Base-by-base conservation (phyloP, 495 filamentous ascomycete species). In the Glonium stellatum region DNA sequence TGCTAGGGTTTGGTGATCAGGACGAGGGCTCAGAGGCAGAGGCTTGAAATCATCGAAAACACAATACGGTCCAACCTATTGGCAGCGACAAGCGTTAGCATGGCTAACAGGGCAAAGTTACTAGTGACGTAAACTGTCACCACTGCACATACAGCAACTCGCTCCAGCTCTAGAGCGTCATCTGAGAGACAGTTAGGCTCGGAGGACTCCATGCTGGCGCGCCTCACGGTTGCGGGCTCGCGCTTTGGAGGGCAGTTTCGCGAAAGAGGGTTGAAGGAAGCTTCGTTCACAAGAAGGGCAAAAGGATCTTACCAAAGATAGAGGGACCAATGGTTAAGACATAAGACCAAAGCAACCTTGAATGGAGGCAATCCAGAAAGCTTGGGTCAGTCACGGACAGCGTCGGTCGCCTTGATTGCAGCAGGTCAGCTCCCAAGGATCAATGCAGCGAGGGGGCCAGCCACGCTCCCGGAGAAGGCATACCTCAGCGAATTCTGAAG, bases 21-120 rank as follows among this genome's bases (percentile, higher is more conserved):
- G 4, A 35, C 15, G 27, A 4, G 59, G 51, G 59, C 42, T 66
- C 49, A 52, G 8, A 39, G 34, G 46, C 12, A 58, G 42, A 9
- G 58, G 65, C 39, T 49, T 55, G 62, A 65, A 67, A 39, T 31
- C 56, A 59, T 69, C 67, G 39, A 69, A 64, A 1, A 69, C 64
- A 35, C 67, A 69, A 35, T 69, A 69, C 1, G 67, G 67, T 21
- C 67, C 67, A 51, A 67, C 64, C 67, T 69, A 48, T 15, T 15
- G 55, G 25, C 18, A 46, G 42, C 44, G 39, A 37, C 39, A 55
- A n/a, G 21, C 15, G 62, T 68, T 59, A 68, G 66, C 66, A 15
- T 49, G 23, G 25, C 27, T 27, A 57, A 15, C 50, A 55, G 50
- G 57, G 18, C 10, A 23, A 15, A 8, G 19, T 8, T 31, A 15